These are phyloP conservation scores for Angomonas ambiguus DNA, from an alignment of 208 protist species.

Conservation along the genomic window DNA sequence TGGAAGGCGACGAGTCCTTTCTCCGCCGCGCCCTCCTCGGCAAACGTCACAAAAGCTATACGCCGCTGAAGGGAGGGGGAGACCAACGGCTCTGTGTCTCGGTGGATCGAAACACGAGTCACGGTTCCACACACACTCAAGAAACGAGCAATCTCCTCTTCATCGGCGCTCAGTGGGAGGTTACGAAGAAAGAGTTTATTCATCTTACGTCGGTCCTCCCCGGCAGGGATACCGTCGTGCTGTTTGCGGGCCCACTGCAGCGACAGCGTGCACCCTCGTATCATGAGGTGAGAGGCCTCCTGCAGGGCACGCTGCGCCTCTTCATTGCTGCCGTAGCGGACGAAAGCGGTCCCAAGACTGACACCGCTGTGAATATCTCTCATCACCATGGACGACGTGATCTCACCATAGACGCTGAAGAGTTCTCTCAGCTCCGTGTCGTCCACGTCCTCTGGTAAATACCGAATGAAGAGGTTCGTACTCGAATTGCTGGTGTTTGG, in stretches of 20 bases:
- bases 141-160: constrained; percentile 9
- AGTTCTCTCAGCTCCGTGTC: constrained; percentile 22
- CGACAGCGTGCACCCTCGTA: constrained; percentile 18
- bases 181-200: constrained; percentile 58
- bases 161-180: constrained; percentile 29
- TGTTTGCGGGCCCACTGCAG: constrained; percentile 33
- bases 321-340: constrained; percentile 23
- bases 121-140: constrained; percentile 24
- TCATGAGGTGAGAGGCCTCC: constrained; percentile 8
- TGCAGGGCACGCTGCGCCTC: constrained; percentile 22
- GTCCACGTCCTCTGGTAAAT: constrained; percentile 27
- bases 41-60: constrained; percentile 50
- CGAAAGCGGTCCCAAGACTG: constrained; percentile 39
- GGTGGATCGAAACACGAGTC: constrained; percentile 21
- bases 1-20: constrained; percentile 28
- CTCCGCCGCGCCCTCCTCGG: constrained; percentile 27
- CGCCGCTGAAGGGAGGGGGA: constrained; percentile 14
- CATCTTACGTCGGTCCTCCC: constrained; percentile 22
- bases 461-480: constrained; percentile 47
- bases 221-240: constrained; percentile 31
- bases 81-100: constrained; percentile 18
- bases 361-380: constrained; percentile 43
- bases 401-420: constrained; percentile 27
- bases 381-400: constrained; percentile 44
- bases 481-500: not conserved